Percentiles rank a stretch among this genome's conserved stretches.
Evolutionary conservation across 2,329 filamentous ascomycete species (phyloP).

Genomic region (Lizonia empirigonia): DNA sequence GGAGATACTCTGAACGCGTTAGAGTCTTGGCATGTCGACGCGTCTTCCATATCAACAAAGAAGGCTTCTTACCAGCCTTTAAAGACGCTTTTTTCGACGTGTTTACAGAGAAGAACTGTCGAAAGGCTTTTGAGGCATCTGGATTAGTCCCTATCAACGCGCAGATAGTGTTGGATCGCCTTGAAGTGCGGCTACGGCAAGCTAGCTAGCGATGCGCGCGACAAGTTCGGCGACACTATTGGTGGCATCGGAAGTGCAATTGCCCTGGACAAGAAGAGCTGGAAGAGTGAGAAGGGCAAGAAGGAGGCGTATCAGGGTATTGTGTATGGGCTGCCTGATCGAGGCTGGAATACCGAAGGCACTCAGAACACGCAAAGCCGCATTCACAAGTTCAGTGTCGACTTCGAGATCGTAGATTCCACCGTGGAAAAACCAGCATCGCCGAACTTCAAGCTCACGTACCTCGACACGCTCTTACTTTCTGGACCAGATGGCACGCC

Average conservation of each 20-base stretch:
- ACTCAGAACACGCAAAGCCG: conserved; percentile 71
- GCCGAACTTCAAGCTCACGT: conserved; percentile 67
- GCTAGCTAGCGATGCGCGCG: conserved; percentile 62
- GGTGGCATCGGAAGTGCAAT: conserved; percentile 70
- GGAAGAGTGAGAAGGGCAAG: conserved; percentile 59
- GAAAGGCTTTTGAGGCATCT: too few species aligned
- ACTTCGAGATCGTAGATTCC: conserved; percentile 61
- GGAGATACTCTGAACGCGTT: too few species aligned
- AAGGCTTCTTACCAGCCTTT: too few species aligned
- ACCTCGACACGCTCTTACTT: conserved; percentile 69
- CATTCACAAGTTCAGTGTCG: conserved; percentile 70
- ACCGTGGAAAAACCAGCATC: conserved; percentile 59
- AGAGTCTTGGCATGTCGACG: too few species aligned
- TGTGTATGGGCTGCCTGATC: conserved; percentile 68
- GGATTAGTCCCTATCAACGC: too few species aligned
- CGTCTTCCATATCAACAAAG: too few species aligned
- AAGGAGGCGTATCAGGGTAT: conserved; percentile 62
- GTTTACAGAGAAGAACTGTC: too few species aligned
- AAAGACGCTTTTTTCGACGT: too few species aligned
- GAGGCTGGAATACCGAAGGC: conserved; percentile 74
- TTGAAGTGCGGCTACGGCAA: conserved; percentile 72
- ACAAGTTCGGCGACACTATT: conserved; percentile 73
- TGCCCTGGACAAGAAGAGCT: conserved; percentile 64
- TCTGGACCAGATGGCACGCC: conserved; percentile 67
- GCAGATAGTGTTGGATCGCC: too few species aligned